Conservation (phyloP, 2,329 filamentous ascomycete genomes). For the Cryphonectria parasitica region DNA sequence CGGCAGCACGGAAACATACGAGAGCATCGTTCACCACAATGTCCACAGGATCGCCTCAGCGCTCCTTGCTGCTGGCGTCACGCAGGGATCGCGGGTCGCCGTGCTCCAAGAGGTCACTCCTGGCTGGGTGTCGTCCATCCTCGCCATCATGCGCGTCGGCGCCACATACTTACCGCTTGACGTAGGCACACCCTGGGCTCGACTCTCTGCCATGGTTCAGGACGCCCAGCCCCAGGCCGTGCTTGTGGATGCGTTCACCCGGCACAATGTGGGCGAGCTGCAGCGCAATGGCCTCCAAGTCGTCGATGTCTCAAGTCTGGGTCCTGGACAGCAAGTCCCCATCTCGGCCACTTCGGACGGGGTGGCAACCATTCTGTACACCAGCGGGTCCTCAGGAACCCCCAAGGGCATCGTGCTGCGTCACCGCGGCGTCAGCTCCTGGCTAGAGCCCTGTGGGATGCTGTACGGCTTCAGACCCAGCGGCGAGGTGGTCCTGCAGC, state of each 20-base stretch:
- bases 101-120: conserved; percentile 45
- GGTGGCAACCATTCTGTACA: conserved; percentile 40
- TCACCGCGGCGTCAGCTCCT: conserved; percentile 33
- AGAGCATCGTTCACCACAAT: conserved; percentile 28
- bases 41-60: conserved; percentile 40
- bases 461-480: conserved; percentile 27
- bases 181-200: conserved; percentile 33
- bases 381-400: conserved; percentile 37
- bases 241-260: too few species aligned
- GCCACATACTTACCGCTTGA: conserved; percentile 48
- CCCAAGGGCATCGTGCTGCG: conserved; percentile 48
- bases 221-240: conserved; percentile 24
- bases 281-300: conserved; percentile 9
- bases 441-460: neutral
- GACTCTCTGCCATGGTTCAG: conserved; percentile 38
- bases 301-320: too few species aligned
- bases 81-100: conserved; percentile 37
- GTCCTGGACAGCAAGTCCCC: neutral
- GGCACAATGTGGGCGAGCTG: conserved; percentile 11
- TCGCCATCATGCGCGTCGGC: conserved; percentile 46
- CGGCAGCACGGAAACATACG: conserved; percentile 40
- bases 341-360: conserved; percentile 8
- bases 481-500: conserved; percentile 39
- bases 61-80: conserved; percentile 32
- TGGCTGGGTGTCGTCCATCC: conserved; percentile 42